Evolutionary conservation across 169 alveolate species (phyloP).

Genomic region (Plasmodium fragile): DNA sequence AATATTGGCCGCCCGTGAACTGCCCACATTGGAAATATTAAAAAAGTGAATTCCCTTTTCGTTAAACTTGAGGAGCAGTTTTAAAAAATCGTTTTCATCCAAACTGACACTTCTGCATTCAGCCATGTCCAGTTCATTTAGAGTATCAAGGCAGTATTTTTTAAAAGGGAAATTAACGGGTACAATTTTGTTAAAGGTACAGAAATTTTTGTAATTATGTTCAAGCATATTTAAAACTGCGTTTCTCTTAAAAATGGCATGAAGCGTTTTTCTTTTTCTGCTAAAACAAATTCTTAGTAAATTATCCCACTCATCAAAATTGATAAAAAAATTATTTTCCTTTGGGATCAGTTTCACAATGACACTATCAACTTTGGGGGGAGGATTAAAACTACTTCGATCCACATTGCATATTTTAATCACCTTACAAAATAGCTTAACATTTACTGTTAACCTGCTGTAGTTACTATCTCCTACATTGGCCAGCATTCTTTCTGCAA

Average conservation of each 20-base stretch:
- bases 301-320: conserved; percentile 99
- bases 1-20: conserved; percentile 8
- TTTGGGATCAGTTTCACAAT: conserved; percentile 98
- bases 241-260: conserved; percentile 96
- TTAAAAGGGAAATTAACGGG: conserved; percentile 82
- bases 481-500: conserved; percentile 98
- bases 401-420: conserved; percentile 94
- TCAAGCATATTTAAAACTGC: conserved; percentile 94
- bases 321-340: conserved; percentile 82
- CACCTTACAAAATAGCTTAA: conserved; percentile 93
- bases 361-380: conserved; percentile 99
- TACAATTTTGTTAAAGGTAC: conserved; percentile 83
- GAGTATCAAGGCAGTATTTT: conserved; percentile 70
- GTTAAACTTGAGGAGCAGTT: conserved; percentile 90
- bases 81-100: conserved; percentile 90
- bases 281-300: conserved; percentile 96
- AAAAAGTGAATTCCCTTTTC: conserved; percentile 91
- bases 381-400: conserved; percentile 98
- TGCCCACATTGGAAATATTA: conserved; percentile 80
- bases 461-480: conserved; percentile 96
- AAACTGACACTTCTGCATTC: conserved; percentile 90
- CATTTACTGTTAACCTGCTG: conserved; percentile 97
- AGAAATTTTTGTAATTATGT: conserved; percentile 93
- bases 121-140: conserved; percentile 26
- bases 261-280: conserved; percentile 97